Percentiles rank a stretch among this genome's conserved stretches.
Evolutionary conservation across 2,329 filamentous ascomycete genomes (phyloP).

Genomic region (Hirsutella thompsonii): DNA sequence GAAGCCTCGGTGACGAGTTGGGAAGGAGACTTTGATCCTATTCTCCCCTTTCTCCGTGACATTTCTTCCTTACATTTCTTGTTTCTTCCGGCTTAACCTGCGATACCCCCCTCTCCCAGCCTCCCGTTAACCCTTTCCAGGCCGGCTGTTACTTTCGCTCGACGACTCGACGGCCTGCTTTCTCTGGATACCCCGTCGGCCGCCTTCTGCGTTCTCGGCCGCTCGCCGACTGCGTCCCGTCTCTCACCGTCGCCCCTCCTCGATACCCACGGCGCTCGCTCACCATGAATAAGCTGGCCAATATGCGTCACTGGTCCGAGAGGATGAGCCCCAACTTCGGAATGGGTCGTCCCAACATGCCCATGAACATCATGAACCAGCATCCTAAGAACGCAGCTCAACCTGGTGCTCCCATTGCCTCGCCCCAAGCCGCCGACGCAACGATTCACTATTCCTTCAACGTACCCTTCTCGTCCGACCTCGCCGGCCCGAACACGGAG

Average conservation of each 20-base stretch:
- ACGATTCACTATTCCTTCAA: constrained; percentile 94
- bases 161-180: constrained; percentile 5
- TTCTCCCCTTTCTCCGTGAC: constrained; percentile 8
- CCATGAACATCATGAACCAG: constrained; percentile 40
- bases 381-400: constrained; percentile 43
- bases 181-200: constrained; percentile 11
- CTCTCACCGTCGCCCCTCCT: not conserved
- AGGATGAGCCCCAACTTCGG: constrained; percentile 56
- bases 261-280: constrained; percentile 5
- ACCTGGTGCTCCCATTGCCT: constrained; percentile 44
- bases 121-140: constrained; percentile 6
- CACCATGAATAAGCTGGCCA: constrained; percentile 59
- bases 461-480: constrained; percentile 85
- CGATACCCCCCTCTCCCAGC: constrained; percentile 7
- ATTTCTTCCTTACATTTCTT: constrained; percentile 2
- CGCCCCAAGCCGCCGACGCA: constrained; percentile 59
- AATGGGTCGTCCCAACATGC: constrained; percentile 48
- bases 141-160: constrained; percentile 8
- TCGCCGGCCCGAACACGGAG: constrained; percentile 84
- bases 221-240: not conserved
- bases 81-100: constrained; percentile 4
- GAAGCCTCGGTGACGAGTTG: constrained; percentile 4
- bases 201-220: constrained; percentile 7
- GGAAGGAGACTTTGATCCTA: constrained; percentile 6
- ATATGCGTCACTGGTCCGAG: constrained; percentile 61